These are phyloP conservation scores for Calonectria pseudoturangicola DNA, from an alignment of 2,329 filamentous ascomycete genomes.

Conservation along the genomic window DNA sequence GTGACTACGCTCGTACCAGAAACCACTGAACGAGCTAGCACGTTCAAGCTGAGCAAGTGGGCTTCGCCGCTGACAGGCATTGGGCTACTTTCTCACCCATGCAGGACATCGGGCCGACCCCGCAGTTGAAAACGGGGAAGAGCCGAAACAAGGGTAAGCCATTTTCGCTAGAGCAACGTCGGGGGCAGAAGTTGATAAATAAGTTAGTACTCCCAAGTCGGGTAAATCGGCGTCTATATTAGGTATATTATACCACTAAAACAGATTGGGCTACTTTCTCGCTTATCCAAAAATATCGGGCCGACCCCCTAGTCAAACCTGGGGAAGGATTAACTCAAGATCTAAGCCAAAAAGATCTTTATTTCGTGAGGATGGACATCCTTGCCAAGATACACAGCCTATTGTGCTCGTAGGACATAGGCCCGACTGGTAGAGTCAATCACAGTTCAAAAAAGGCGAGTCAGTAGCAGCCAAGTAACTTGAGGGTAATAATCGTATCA, in stretches of 20 bases:
- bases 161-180: neutral
- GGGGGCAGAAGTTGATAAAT: neutral
- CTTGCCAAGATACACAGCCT: neutral
- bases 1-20: neutral
- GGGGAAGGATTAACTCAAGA: neutral
- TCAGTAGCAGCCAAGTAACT: neutral
- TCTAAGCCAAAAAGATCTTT: neutral
- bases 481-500: neutral
- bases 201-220: neutral
- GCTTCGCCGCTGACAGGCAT: conserved; percentile 4
- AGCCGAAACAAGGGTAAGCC: conserved; percentile 5
- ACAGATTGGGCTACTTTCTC: neutral
- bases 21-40: neutral
- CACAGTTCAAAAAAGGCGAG: neutral
- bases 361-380: neutral
- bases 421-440: neutral
- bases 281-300: conserved; percentile 10
- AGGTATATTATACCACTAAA: neutral
- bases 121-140: conserved; percentile 8
- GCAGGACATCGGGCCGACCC: conserved; percentile 26
- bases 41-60: neutral
- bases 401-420: neutral
- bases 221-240: neutral
- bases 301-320: neutral
- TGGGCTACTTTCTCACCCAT: conserved; percentile 28